A percentile compares a stretch with the other conserved stretches of the same genome.
phyloP scores from a whole-genome alignment of 1,284 basidiomycete genomes.

The Stygiomarasmius scandens region DNA sequence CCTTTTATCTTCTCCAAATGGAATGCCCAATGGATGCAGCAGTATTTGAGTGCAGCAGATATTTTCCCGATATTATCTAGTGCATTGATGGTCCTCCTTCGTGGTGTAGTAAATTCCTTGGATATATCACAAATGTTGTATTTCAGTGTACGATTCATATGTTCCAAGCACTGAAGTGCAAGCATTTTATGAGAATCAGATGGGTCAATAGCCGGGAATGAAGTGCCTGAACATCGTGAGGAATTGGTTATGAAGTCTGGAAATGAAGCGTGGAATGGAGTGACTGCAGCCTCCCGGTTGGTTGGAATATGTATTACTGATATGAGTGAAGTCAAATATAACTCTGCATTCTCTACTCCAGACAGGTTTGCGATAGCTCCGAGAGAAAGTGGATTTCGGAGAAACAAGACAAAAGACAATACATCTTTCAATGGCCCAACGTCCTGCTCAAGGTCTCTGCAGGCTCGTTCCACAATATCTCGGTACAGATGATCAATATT shows the following conservation, averaged over 20 bases:
- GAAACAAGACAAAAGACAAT: background rate
- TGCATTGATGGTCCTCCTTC: slow-evolving; percentile 7
- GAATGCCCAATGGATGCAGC: slow-evolving; percentile 22
- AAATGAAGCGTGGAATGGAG: slow-evolving; percentile 19
- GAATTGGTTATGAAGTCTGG: slow-evolving; percentile 18
- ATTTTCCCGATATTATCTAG: slow-evolving; percentile 12
- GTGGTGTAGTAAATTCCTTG: background rate
- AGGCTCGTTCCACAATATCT: background rate
- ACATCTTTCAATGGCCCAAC: background rate
- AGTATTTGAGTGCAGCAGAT: slow-evolving; percentile 18
- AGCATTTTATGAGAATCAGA: slow-evolving; percentile 11
- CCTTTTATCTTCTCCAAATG: slow-evolving; percentile 11
- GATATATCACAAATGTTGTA: slow-evolving; percentile 18
- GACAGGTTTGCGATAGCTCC: background rate
- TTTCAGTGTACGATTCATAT: slow-evolving; percentile 16
- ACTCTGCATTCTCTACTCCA: background rate
- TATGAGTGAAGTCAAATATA: background rate
- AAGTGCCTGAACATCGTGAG: slow-evolving; percentile 12
- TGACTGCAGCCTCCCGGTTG: slow-evolving; percentile 6
- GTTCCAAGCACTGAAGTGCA: slow-evolving; percentile 18
- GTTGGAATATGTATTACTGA: slow-evolving; percentile 17
- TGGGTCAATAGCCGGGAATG: slow-evolving; percentile 5
- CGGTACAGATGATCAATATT: background rate
- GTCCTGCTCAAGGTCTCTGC: background rate
- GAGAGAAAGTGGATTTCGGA: background rate